Evolutionary conservation across 2,329 filamentous ascomycete genomes (phyloP).

Genomic region (Blastomyces gilchristii): DNA sequence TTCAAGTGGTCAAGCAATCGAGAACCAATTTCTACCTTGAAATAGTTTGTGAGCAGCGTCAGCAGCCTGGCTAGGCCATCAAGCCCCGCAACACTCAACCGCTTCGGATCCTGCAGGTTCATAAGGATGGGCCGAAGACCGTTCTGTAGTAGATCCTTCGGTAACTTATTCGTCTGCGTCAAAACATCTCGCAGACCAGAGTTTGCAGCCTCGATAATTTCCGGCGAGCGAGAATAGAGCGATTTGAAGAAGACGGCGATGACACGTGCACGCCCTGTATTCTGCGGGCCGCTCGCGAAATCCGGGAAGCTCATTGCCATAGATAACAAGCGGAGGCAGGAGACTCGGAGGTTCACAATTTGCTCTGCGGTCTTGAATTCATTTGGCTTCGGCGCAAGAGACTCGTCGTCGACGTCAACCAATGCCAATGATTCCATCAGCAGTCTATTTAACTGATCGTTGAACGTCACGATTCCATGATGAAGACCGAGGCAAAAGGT

Average conservation of each 20-base stretch:
- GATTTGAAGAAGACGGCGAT: conserved; percentile 97
- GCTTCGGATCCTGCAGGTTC: conserved; percentile 87
- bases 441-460: conserved; percentile 79
- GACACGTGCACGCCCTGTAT: conserved; percentile 55
- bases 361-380: conserved; percentile 94
- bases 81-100: conserved; percentile 76
- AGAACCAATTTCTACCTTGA: conserved; percentile 95
- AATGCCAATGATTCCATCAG: conserved; percentile 89
- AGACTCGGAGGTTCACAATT: conserved; percentile 82
- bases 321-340: conserved; percentile 85
- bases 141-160: conserved; percentile 89
- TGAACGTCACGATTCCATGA: conserved; percentile 79
- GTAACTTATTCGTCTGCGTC: conserved; percentile 77
- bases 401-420: conserved; percentile 89
- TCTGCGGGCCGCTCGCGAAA: conserved; percentile 66
- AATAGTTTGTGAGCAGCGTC: conserved; percentile 91
- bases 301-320: conserved; percentile 90
- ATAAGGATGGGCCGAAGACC: conserved; percentile 91
- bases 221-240: conserved; percentile 81
- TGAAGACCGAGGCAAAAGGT: conserved; percentile 89
- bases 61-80: conserved; percentile 84
- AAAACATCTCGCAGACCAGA: conserved; percentile 80
- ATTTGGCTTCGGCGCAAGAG: conserved; percentile 77
- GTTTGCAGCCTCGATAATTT: conserved; percentile 89
- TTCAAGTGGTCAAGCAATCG: conserved; percentile 91